Conservation (phyloP, 352 stramenopile species). For the Pythium apleroticum region DNA sequence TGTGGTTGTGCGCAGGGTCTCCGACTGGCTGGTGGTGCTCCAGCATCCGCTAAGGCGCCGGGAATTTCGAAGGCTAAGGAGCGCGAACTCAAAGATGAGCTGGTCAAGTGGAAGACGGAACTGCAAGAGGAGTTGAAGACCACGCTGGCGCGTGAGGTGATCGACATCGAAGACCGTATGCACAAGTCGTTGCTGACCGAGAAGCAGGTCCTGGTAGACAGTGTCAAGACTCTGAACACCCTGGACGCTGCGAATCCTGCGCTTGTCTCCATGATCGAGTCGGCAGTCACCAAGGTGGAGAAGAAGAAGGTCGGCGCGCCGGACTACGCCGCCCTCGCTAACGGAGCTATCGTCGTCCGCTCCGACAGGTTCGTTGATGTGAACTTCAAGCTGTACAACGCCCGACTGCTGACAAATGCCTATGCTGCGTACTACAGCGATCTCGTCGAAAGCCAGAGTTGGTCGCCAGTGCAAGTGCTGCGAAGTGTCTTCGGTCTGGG, state of each 20-base stretch:
- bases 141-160: constrained; percentile 52
- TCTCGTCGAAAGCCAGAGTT: constrained; percentile 40
- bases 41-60: not conserved
- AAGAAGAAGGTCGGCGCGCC: constrained; percentile 54
- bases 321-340: constrained; percentile 66
- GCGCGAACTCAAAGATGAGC: constrained; percentile 27
- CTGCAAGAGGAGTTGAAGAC: constrained; percentile 37
- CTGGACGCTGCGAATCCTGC: constrained; percentile 60
- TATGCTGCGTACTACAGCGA: constrained; percentile 38
- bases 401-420: not conserved
- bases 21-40: not conserved
- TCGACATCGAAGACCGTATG: constrained; percentile 59
- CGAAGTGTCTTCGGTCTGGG: constrained; percentile 30
- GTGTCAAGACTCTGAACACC: constrained; percentile 45
- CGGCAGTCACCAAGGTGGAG: constrained; percentile 32
- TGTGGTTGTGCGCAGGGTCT: constrained; percentile 9
- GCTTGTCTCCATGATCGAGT: constrained; percentile 55
- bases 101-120: constrained; percentile 32
- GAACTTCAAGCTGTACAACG: not conserved
- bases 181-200: constrained; percentile 56
- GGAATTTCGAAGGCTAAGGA: constrained; percentile 12
- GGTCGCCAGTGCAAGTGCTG: constrained; percentile 36
- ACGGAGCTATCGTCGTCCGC: constrained; percentile 61
- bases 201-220: constrained; percentile 54
- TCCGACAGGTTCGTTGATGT: constrained; percentile 42